Conservation (phyloP, 2,329 filamentous ascomycete species). For the Exserohilum rostratum region DNA sequence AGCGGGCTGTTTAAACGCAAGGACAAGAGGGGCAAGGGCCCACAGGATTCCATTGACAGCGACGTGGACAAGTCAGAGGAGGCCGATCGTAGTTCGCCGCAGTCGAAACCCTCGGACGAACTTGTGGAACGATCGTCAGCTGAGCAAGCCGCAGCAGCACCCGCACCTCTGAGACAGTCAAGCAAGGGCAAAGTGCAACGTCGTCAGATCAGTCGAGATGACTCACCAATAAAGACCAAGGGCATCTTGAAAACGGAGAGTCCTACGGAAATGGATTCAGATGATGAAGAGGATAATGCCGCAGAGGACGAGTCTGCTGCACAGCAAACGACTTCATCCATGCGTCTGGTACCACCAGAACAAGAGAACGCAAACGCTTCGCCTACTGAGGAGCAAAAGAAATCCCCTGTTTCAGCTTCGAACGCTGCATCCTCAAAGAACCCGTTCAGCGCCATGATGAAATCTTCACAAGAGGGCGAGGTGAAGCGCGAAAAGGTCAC, state of each 20-base stretch:
- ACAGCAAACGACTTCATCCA: conserved; percentile 34
- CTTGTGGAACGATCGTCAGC: conserved; percentile 34
- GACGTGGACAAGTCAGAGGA: conserved; percentile 56
- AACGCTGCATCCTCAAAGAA: conserved; percentile 36
- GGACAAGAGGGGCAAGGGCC: conserved; percentile 59
- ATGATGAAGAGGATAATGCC: conserved; percentile 20
- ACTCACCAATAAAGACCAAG: conserved; percentile 42
- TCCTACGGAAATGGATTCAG: conserved; percentile 32
- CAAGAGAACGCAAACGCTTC: conserved; percentile 21
- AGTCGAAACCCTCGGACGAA: conserved; percentile 42
- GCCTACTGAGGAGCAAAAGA: conserved; percentile 26
- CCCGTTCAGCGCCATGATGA: conserved; percentile 41
- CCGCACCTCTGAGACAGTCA: conserved; percentile 36
- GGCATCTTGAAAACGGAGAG: conserved; percentile 41
- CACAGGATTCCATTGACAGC: conserved; percentile 40
- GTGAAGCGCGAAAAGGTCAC: conserved; percentile 63
- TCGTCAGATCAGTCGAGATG: conserved; percentile 36
- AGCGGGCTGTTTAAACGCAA: conserved; percentile 72
- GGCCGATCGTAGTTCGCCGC: conserved; percentile 41
- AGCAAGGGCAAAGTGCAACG: conserved; percentile 51
- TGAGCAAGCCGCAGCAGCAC: conserved; percentile 31
- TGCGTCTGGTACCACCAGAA: conserved; percentile 46
- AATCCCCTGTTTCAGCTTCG: conserved; percentile 28
- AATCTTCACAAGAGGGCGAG: conserved; percentile 51
- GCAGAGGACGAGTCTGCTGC: conserved; percentile 18